Base-by-base conservation (phyloP, 441 rosid genomes). In the Gossypium trilobum region DNA sequence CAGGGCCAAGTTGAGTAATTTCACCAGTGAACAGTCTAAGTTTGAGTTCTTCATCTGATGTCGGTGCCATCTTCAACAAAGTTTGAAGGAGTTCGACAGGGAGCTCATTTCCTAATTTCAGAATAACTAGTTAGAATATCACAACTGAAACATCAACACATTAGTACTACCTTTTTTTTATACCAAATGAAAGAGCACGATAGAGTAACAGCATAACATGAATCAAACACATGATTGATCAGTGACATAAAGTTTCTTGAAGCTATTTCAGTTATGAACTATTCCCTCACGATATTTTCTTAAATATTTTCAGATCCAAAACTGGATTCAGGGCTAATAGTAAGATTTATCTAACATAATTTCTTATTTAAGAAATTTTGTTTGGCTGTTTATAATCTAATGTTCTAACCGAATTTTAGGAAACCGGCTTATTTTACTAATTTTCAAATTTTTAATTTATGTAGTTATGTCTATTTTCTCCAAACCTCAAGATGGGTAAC, bases 41-140 rank as follows among this genome's bases (percentile, higher is more conserved):
- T 86, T 91, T 91, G 80, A 92, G 83, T 81, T 95, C 99, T 84
- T 95, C 99, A 54, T 89, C 97, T 5, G 82, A 50, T 66, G 95
- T 91, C 46, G 99, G 99, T 70, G 92, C 89, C 97, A 95, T 90
- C 86, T 89, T 95, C 78, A 91, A 82, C 69, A 95, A 78, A 72
- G 90, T 89, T 78, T 93, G 91, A 68, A 95, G 80, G 71, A 95
- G 84, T 79, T 93, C 99, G 16, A 74, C 81, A 25, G 99, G 98
- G 69, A 95, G 99, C 82, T 92, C 94, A 50, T 90, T 88, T 60
- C 95, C 98, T 92, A 86, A 74, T 80, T 73, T 79, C 75, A 67
- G 19, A 0, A 75, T 29, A 23, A 78, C 61, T 77, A 52, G 78
- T 87, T 66, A 83, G 80, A 77, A 77, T 23, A 78, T n/a, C 59